Evolutionary conservation across 208 protist genomes (phyloP).

Genomic region (Leptomonas pyrrhocoris): DNA sequence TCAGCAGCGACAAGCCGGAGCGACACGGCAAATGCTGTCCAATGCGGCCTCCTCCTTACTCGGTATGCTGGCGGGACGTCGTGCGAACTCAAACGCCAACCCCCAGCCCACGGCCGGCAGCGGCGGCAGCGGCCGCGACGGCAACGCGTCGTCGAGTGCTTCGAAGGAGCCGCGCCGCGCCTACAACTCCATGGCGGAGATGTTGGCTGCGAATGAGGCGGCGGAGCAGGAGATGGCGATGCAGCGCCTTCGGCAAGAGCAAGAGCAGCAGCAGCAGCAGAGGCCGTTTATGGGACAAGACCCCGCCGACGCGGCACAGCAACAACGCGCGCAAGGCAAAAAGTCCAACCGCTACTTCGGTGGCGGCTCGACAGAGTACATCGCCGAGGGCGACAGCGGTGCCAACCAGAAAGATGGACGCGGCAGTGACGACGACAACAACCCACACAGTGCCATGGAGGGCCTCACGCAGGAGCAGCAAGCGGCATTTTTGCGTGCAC

Average conservation of each 20-base stretch:
- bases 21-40: constrained; percentile 10
- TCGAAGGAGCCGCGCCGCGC: constrained; percentile 4
- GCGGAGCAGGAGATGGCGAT: constrained; percentile 37
- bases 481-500: constrained; percentile 21
- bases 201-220: constrained; percentile 47
- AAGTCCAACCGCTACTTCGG: constrained; percentile 77
- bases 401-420: constrained; percentile 11
- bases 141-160: neutral
- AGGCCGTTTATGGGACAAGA: constrained; percentile 10
- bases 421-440: constrained; percentile 13
- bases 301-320: constrained; percentile 14
- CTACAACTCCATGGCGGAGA: constrained; percentile 60
- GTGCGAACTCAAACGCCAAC: neutral
- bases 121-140: no score
- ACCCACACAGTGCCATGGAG: neutral
- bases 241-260: constrained; percentile 30
- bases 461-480: constrained; percentile 19
- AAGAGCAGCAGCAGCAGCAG: constrained; percentile 15
- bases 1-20: constrained; percentile 11
- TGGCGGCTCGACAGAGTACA: constrained; percentile 62
- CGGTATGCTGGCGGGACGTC: constrained; percentile 13
- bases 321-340: constrained; percentile 19
- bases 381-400: constrained; percentile 32
- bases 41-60: constrained; percentile 31
- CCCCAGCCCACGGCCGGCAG: neutral